These are phyloP conservation scores for Teratosphaeria epicoccoides DNA, from an alignment of 2,329 filamentous ascomycete species.

Conservation along the genomic window DNA sequence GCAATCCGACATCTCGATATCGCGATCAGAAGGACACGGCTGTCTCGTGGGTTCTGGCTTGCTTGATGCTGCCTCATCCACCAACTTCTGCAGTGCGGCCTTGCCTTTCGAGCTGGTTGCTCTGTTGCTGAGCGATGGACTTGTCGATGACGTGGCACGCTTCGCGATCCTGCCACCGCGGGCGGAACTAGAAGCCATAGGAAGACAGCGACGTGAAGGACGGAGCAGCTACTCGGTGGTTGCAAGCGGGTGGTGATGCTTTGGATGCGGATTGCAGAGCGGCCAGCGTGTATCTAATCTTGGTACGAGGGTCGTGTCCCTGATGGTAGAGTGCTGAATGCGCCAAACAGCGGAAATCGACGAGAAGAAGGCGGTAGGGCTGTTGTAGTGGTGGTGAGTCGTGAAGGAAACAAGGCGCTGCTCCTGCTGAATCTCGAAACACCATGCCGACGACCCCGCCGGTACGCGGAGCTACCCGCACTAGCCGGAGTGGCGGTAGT, in stretches of 20 bases:
- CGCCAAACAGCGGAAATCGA: background rate
- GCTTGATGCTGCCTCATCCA: background rate
- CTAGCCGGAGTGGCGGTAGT: no score
- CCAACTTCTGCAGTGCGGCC: background rate
- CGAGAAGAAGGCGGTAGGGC: no score
- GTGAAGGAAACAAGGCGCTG: no score
- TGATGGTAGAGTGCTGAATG: background rate
- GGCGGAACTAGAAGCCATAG: background rate
- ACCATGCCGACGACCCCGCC: no score
- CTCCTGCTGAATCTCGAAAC: no score
- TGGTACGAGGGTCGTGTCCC: no score
- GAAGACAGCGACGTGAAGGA: no score
- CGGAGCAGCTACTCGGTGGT: no score
- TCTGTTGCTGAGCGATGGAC: background rate
- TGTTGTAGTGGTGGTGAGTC: no score
- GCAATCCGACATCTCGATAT: slow-evolving; percentile 1
- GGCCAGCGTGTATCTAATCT: background rate
- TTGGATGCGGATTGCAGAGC: background rate
- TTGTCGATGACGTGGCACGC: background rate
- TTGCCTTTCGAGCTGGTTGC: background rate
- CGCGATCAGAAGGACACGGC: background rate
- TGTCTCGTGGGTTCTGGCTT: background rate
- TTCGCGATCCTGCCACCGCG: background rate
- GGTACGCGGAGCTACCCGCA: no score
- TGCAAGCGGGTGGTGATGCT: background rate